Evolutionary conservation across 1,139 yeast genomes (phyloP), one percentile per base, ranked within the genome.

Genomic region (Candida pseudocylindracea): DNA sequence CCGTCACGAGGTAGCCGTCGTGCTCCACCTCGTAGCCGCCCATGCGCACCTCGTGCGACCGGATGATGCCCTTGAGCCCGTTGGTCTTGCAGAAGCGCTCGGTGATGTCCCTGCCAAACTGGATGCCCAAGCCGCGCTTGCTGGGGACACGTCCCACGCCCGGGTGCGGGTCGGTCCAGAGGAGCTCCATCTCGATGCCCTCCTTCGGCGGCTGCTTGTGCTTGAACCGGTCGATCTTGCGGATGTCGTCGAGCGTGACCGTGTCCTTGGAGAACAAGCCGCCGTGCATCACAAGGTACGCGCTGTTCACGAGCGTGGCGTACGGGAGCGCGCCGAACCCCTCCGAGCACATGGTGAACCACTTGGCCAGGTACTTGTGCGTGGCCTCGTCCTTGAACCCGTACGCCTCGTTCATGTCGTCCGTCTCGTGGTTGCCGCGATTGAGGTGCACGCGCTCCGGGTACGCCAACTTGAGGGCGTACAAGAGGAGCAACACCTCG

Each of bases 351-450:
- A 85, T 71, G 41, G 70, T 72, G 54, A 78, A 88, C n/a, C 81
- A 60, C 42, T 75, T 72, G 39, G 76, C 81, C 27, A 78, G 68
- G 54, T 83, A 88, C 50, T 88, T 88, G 48, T 70, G 72, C 50
- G 80, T 88, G 57, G 94, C 81, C 51, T 88, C 99, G 43, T 92
- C 96, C 42, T 83, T 79, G 50, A 88, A 88, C 1, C 98, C 99
- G 46, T 91, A 88, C 26, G 91, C 81, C 49, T 78, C 79, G 57
- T 91, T 91, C 99, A 88, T 88, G 45, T 79, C 93, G 45, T 78
- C 78, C 2, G 96, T 83, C 53, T 91, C 98, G 51, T 88, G 99
- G 50, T 88, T 88, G 27, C 99, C 98, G 46, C 99, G 67, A 54
- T 88, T 88, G 40, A 88, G 51, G 51, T 56, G 83, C 33, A 88